Conservation (phyloP, 805 yeast genomes). For the Candida vaughaniae region DNA sequence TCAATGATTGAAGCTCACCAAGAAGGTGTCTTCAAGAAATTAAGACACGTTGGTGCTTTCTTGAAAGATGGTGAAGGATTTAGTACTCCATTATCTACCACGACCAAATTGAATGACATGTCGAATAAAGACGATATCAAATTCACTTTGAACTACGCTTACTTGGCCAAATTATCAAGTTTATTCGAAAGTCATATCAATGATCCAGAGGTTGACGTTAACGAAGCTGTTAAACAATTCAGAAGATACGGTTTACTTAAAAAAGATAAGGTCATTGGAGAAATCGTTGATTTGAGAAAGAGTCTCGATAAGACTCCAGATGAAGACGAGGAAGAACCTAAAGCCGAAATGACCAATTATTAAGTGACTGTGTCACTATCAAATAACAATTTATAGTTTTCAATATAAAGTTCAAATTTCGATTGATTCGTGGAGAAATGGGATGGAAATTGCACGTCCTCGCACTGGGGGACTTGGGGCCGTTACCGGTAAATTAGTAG, state of each 20-base stretch:
- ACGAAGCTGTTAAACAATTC: conserved; percentile 54
- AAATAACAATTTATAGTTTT: too few species aligned
- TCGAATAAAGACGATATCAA: conserved; percentile 26
- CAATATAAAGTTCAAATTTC: too few species aligned
- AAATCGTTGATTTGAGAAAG: conserved; percentile 41
- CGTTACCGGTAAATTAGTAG: too few species aligned
- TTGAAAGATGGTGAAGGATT: conserved; percentile 85
- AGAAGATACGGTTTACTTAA: conserved; percentile 66
- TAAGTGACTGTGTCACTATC: too few species aligned
- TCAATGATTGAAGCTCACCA: conserved; percentile 75
- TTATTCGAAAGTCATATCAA: conserved; percentile 40
- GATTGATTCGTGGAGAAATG: too few species aligned
- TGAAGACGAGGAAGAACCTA: background rate
- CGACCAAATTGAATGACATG: conserved; percentile 24
- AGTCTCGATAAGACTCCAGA: conserved; percentile 6
- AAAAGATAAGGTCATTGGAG: conserved; percentile 40
- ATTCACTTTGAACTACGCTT: conserved; percentile 57
- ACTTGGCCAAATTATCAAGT: conserved; percentile 51
- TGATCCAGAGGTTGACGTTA: conserved; percentile 39
- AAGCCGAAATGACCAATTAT: background rate
- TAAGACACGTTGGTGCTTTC: conserved; percentile 58
- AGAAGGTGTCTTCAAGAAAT: conserved; percentile 61
- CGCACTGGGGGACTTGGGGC: too few species aligned
- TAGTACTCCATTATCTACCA: conserved; percentile 51
- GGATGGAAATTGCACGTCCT: too few species aligned